Base-by-base conservation (phyloP, 805 yeast species). In the Isabelozyma heimii region DNA sequence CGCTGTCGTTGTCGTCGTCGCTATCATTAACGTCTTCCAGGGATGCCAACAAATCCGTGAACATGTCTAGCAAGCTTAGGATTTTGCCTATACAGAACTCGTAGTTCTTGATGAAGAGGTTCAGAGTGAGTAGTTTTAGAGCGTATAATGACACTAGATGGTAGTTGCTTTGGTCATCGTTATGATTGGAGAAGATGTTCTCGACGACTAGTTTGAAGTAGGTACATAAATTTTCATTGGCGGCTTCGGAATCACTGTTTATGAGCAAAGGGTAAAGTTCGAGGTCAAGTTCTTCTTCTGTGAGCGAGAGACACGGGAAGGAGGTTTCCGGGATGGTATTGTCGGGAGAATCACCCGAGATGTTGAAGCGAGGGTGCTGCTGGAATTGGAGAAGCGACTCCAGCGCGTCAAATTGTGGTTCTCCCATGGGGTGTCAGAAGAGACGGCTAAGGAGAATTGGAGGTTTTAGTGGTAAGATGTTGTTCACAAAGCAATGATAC, bases 211-310 rank as follows among this genome's bases (percentile, higher is more conserved):
- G 43, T 56, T 73, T 72, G 47, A 73, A 51, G 48, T 53, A 69
- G 3, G 56, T 49, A 1, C 73, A 69, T 14, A 73, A 56, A 55
- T 71, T 72, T 47, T 66, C 60, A 55, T 73, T 73, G 51, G 75
- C 69, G 51, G 66, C 79, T 5, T 52, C 50, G 8, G 75, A 56
- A 47, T 73, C 79, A 48, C 76, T 70, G 37, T 65, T 66, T 44
- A 72, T 58, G 10, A 73, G 56, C 13, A 62, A 48, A 12, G 61
- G 56, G 10, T 49, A 40, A 5, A 61, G 37, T n/a, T 49, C 46
- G n/a, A 47, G 30, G 38, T 41, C 39, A 13, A 30, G 42, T 30
- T 44, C 44, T 24, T 40, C 38, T 14, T 16, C 14, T 24, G 40
- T n/a, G 10, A 24, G 35, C 13, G 26, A 17, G 12, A 38, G 33